Conservation (phyloP, 345 rosid species). For the Hypericum perforatum region DNA sequence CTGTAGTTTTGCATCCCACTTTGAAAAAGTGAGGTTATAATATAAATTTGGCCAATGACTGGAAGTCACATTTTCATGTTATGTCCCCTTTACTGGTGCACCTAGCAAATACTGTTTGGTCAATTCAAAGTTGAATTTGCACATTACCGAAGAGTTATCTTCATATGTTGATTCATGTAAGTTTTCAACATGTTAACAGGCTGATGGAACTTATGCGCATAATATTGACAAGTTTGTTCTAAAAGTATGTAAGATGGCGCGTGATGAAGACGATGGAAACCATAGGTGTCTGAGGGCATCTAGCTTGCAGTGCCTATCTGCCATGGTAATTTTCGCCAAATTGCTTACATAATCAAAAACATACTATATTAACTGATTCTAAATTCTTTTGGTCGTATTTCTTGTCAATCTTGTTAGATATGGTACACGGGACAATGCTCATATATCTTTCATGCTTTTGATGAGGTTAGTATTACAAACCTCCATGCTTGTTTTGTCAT, state of each 20-base stretch:
- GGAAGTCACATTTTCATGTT: too few species aligned
- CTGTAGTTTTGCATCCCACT: too few species aligned
- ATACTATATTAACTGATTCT: background rate
- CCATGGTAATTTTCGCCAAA: slow-evolving; percentile 46
- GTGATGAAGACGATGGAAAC: slow-evolving; percentile 41
- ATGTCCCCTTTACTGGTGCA: too few species aligned
- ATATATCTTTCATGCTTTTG: slow-evolving; percentile 58
- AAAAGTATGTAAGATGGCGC: slow-evolving; percentile 61
- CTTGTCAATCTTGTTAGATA: slow-evolving; percentile 39
- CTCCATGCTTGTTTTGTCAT: slow-evolving; percentile 2
- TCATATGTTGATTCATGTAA: slow-evolving; percentile 13
- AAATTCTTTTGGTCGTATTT: background rate
- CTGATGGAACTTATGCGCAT: slow-evolving; percentile 68
- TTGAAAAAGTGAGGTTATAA: too few species aligned
- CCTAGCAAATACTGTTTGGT: too few species aligned
- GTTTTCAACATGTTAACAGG: slow-evolving; percentile 32
- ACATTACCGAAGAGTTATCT: background rate
- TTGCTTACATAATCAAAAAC: too few species aligned
- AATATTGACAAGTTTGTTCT: slow-evolving; percentile 62
- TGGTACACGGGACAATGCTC: slow-evolving; percentile 90
- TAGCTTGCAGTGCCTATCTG: slow-evolving; percentile 86
- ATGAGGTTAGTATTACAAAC: slow-evolving; percentile 46
- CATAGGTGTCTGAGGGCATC: slow-evolving; percentile 51
- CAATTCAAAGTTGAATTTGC: background rate
- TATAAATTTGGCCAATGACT: too few species aligned